These are phyloP conservation scores for Nemophila menziesii DNA, from an alignment of 257 asterid species.

Conservation along the genomic window DNA sequence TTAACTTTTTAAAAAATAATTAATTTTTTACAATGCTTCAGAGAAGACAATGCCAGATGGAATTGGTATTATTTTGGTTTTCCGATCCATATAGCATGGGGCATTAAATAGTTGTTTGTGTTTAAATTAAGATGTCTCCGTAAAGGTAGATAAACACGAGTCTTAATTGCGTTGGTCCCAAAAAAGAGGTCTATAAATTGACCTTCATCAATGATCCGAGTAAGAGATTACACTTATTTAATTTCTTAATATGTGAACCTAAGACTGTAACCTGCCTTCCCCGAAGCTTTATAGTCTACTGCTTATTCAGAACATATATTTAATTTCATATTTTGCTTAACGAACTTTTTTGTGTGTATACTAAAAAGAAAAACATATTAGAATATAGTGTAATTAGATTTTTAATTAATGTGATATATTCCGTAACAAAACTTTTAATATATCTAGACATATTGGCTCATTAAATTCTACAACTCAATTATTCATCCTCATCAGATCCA, in stretches of 20 bases:
- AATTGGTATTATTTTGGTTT: background rate
- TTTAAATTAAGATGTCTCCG: background rate
- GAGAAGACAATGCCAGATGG: background rate
- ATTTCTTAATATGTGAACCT: conserved; percentile 2
- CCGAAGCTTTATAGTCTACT: conserved; percentile 13
- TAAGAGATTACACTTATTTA: background rate
- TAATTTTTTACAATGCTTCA: background rate
- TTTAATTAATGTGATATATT: no score
- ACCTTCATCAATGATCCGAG: background rate
- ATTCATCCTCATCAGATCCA: no score
- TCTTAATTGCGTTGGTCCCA: background rate
- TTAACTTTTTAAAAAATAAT: no score
- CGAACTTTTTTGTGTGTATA: background rate
- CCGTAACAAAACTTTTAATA: no score
- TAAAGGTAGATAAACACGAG: background rate
- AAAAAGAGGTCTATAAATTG: background rate
- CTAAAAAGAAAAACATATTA: background rate
- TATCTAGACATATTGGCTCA: no score
- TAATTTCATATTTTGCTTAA: conserved; percentile 9
- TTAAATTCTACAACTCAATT: no score
- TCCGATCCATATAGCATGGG: conserved; percentile 1
- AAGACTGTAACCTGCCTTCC: conserved; percentile 7
- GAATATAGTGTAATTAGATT: no score
- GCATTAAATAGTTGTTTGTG: background rate
- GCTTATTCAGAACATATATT: conserved; percentile 7